phyloP scores from a whole-genome alignment of 169 alveolate species.

The Cryptosporidium baileyi region DNA sequence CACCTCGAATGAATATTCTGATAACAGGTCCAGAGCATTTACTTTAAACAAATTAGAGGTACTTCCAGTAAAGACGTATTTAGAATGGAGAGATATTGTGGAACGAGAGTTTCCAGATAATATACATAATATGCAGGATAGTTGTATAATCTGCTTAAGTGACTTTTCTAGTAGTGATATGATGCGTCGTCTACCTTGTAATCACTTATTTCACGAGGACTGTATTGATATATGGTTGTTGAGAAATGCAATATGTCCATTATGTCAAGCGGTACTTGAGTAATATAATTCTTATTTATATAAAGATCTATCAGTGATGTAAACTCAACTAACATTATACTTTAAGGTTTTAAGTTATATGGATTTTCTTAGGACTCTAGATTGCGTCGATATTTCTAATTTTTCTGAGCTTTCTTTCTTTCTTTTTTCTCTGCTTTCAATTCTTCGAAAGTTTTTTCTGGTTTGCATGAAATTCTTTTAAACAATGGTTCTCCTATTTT shows the following conservation, averaged over 20 bases:
- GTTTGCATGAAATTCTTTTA: background rate
- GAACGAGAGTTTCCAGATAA: background rate
- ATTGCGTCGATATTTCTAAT: background rate
- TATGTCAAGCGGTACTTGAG: constrained; percentile 57
- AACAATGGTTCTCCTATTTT: constrained; percentile 54
- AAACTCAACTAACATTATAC: too few relatives aligned
- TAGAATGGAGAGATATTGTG: constrained; percentile 40
- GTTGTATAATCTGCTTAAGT: constrained; percentile 69
- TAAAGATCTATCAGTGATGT: too few relatives aligned
- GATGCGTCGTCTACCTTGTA: constrained; percentile 80
- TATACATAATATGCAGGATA: constrained; percentile 23
- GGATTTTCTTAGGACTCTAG: background rate
- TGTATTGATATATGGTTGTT: constrained; percentile 83
- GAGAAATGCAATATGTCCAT: constrained; percentile 76
- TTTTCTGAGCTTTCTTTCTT: background rate
- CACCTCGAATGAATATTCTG: constrained; percentile 35
- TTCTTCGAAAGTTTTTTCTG: constrained; percentile 1
- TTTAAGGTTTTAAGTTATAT: too few relatives aligned
- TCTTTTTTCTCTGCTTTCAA: constrained; percentile 41
- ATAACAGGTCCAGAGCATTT: constrained; percentile 14
- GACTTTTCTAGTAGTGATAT: constrained; percentile 51
- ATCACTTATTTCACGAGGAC: constrained; percentile 78
- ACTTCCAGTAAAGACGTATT: constrained; percentile 54
- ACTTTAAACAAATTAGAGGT: constrained; percentile 14
- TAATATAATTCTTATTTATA: too few relatives aligned